phyloP scores from a whole-genome alignment of 2,329 filamentous ascomycete genomes.

The Ophiostoma ulmi region DNA sequence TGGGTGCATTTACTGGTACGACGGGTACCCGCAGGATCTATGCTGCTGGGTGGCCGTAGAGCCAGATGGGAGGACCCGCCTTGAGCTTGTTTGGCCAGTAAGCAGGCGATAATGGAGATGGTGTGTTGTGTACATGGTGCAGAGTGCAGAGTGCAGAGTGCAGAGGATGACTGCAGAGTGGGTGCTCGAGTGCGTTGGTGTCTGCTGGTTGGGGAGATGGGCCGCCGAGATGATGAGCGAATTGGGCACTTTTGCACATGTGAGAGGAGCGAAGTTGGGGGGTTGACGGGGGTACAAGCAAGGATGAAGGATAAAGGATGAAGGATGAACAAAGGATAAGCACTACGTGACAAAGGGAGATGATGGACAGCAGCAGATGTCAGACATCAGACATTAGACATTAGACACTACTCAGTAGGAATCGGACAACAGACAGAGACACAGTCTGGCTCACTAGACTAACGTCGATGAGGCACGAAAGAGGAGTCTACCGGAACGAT shows the following conservation, averaged over 20 bases:
- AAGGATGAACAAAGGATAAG: background rate
- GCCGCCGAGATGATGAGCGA: background rate
- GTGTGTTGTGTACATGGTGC: background rate
- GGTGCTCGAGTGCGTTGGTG: background rate
- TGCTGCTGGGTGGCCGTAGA: conserved; percentile 21
- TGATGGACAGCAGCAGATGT: background rate
- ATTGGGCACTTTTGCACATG: background rate
- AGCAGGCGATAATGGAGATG: background rate
- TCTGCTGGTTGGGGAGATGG: background rate
- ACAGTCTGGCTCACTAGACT: background rate
- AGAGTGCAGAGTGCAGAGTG: too few species aligned
- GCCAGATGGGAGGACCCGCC: conserved; percentile 21
- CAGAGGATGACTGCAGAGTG: background rate
- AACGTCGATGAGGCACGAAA: background rate
- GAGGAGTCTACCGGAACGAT: background rate
- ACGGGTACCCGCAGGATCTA: conserved; percentile 24
- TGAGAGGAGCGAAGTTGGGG: background rate
- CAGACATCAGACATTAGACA: background rate
- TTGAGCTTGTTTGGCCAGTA: background rate
- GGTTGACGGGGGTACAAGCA: background rate
- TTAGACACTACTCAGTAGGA: too few species aligned
- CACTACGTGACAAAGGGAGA: background rate
- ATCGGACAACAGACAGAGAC: background rate
- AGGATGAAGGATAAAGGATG: background rate
- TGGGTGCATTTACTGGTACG: conserved; percentile 14